Evolutionary conservation across 1,139 yeast genomes (phyloP).

Genomic region (Geotrichum klebahnii): DNA sequence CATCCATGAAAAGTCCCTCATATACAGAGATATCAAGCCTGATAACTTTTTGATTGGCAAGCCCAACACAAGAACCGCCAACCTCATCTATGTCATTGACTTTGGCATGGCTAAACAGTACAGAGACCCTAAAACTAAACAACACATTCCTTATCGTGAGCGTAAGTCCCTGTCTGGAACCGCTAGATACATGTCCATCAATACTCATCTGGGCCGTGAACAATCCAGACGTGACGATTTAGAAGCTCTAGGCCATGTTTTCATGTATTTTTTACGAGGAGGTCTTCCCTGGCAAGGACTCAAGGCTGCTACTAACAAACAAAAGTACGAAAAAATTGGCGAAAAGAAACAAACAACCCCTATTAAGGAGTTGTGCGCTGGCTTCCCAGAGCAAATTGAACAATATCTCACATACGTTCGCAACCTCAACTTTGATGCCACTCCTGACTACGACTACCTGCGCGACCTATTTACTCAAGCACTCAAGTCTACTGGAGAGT

Average conservation of each 20-base stretch:
- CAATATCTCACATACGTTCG: slow-evolving; percentile 82
- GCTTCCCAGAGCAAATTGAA: slow-evolving; percentile 82
- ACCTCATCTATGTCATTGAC: slow-evolving; percentile 53
- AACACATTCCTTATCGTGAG: slow-evolving; percentile 94
- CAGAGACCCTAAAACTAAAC: slow-evolving; percentile 90
- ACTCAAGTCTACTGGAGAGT: slow-evolving; percentile 63
- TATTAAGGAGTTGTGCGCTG: slow-evolving; percentile 70
- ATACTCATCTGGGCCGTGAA: slow-evolving; percentile 95
- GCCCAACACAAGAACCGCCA: slow-evolving; percentile 49
- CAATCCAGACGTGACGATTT: slow-evolving; percentile 94
- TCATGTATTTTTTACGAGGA: slow-evolving; percentile 88
- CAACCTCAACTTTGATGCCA: slow-evolving; percentile 80
- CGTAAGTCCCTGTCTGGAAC: slow-evolving; percentile 93
- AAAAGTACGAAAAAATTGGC: slow-evolving; percentile 94
- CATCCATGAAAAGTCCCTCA: slow-evolving; percentile 84
- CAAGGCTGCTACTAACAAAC: slow-evolving; percentile 96
- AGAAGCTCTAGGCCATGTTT: slow-evolving; percentile 93
- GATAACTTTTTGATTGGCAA: slow-evolving; percentile 87
- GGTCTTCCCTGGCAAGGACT: slow-evolving; percentile 98
- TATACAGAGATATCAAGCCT: slow-evolving; percentile 93
- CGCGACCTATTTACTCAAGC: slow-evolving; percentile 72
- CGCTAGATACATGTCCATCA: slow-evolving; percentile 95
- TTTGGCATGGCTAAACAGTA: slow-evolving; percentile 98
- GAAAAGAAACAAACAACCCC: slow-evolving; percentile 86
- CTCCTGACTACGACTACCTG: slow-evolving; percentile 88